phyloP scores from a whole-genome alignment of 345 rosid species.

The Trapa incisa region DNA sequence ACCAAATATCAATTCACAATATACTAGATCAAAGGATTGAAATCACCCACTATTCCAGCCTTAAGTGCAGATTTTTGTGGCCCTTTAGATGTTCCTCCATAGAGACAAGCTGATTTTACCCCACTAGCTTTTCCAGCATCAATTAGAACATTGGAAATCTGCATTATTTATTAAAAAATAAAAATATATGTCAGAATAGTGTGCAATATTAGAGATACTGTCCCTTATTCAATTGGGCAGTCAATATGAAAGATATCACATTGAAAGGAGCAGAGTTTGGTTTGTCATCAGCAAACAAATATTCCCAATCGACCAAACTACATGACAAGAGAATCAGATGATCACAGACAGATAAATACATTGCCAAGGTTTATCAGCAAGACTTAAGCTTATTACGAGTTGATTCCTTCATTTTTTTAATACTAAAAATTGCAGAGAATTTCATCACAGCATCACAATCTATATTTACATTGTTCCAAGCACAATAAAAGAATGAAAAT shows the following conservation, averaged over 20 bases:
- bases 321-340: background rate
- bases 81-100: slow-evolving; percentile 80
- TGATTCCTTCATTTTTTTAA: background rate
- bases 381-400: background rate
- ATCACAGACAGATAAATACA: background rate
- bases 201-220: background rate
- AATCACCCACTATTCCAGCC: slow-evolving; percentile 65
- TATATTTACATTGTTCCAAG: background rate
- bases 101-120: slow-evolving; percentile 61
- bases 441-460: background rate
- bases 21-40: background rate
- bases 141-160: slow-evolving; percentile 69
- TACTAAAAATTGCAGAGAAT: background rate
- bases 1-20: background rate
- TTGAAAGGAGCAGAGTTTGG: background rate
- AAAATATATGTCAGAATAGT: no score
- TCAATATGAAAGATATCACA: background rate
- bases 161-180: background rate
- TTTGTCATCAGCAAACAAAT: background rate
- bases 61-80: slow-evolving; percentile 63
- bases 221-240: background rate
- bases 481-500: background rate
- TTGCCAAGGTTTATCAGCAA: background rate
- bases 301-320: background rate
- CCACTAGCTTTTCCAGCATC: slow-evolving; percentile 77